A percentile compares a stretch with the other conserved stretches of the same genome.
Conservation (phyloP, 768 basidiomycete genomes). For the Myochromella boudieri region DNA sequence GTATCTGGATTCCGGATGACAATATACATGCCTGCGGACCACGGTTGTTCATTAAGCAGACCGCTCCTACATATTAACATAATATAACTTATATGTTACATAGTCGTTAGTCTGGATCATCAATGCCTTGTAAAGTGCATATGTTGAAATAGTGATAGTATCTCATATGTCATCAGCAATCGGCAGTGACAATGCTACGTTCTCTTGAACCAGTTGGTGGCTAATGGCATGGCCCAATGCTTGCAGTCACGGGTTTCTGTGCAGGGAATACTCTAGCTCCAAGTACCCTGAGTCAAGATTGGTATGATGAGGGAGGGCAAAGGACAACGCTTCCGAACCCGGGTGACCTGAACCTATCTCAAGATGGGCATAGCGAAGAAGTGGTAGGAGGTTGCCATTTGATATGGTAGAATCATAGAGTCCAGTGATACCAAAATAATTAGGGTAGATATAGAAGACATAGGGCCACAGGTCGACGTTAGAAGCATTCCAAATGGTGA, state of each 20-base stretch:
- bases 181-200: not conserved
- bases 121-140: constrained; percentile 19
- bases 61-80: too few species aligned
- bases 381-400: constrained; percentile 36
- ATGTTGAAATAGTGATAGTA: constrained; percentile 24
- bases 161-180: constrained; percentile 28
- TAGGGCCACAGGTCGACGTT: constrained; percentile 61
- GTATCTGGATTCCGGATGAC: too few species aligned
- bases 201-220: not conserved
- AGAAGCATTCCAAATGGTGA: constrained; percentile 50
- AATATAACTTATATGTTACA: too few species aligned
- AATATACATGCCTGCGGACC: too few species aligned
- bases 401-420: constrained; percentile 51
- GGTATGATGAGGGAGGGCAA: constrained; percentile 35
- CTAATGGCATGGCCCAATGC: constrained; percentile 19
- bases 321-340: constrained; percentile 48
- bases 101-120: too few species aligned
- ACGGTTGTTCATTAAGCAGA: too few species aligned
- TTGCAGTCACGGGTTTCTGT: constrained; percentile 47
- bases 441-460: constrained; percentile 60
- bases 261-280: constrained; percentile 61
- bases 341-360: constrained; percentile 42
- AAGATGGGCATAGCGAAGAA: constrained; percentile 37
- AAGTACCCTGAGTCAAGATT: constrained; percentile 49
- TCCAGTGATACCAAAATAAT: constrained; percentile 50